phyloP scores from a whole-genome alignment of 106 monocot species.

The Narthecium ossifragum region DNA sequence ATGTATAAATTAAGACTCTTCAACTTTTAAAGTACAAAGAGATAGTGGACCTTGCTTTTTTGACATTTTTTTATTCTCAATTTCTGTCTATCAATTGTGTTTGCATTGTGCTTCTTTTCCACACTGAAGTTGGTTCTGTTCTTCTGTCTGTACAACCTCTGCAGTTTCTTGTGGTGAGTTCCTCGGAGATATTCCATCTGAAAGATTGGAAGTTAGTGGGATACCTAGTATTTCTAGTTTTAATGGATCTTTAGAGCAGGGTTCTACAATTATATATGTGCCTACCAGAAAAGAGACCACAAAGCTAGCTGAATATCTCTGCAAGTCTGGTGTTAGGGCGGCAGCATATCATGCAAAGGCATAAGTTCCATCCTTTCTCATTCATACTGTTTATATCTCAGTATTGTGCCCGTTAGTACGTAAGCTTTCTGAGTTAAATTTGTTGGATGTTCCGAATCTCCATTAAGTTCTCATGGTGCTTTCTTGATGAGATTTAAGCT shows the following conservation, averaged over 20 bases:
- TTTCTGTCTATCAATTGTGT: too few relatives aligned
- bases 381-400: too few relatives aligned
- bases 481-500: too few relatives aligned
- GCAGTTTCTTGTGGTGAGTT: slow-evolving; percentile 75
- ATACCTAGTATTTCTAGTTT: slow-evolving; percentile 17
- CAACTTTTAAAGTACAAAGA: too few relatives aligned
- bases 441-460: too few relatives aligned
- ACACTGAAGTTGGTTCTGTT: neutral
- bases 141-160: slow-evolving; percentile 2
- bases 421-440: too few relatives aligned
- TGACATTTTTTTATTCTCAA: too few relatives aligned
- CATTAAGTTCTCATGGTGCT: too few relatives aligned
- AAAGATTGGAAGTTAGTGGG: slow-evolving; percentile 11
- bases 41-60: too few relatives aligned
- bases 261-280: slow-evolving; percentile 92
- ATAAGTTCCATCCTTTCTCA: neutral
- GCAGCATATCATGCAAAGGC: slow-evolving; percentile 98
- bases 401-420: too few relatives aligned
- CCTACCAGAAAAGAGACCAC: slow-evolving; percentile 87
- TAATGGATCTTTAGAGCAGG: slow-evolving; percentile 31
- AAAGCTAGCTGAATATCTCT: slow-evolving; percentile 53
- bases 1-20: too few relatives aligned
- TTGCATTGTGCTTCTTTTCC: too few relatives aligned
- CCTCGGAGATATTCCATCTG: slow-evolving; percentile 17
- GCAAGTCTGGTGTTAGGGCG: slow-evolving; percentile 74